Conservation (phyloP, 2,329 filamentous ascomycete genomes). For the Lecanicillium sp. region DNA sequence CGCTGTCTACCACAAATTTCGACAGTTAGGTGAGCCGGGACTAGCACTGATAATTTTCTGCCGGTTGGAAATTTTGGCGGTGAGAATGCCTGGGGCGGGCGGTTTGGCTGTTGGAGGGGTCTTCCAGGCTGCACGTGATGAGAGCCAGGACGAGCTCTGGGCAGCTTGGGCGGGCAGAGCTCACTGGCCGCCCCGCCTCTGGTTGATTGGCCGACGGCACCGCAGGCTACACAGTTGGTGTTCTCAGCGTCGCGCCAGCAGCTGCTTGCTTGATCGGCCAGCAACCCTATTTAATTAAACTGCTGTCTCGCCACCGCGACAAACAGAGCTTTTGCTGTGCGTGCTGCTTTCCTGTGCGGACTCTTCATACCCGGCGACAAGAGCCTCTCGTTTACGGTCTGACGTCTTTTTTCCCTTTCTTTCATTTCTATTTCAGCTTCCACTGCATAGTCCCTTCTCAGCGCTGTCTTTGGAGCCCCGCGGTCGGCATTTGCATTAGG, state of each 20-base stretch:
- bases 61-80: constrained; percentile 24
- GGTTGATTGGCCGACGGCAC: constrained; percentile 20
- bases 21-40: constrained; percentile 1
- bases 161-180: not conserved
- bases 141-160: not conserved
- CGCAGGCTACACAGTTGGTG: too few species aligned
- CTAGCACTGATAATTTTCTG: constrained; percentile 21
- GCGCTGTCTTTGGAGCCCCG: constrained; percentile 6
- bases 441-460: too few species aligned
- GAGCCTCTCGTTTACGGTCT: not conserved
- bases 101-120: too few species aligned
- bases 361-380: too few species aligned
- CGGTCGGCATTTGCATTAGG: constrained; percentile 8
- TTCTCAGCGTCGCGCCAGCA: not conserved
- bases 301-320: too few species aligned
- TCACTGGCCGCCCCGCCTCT: constrained; percentile 13
- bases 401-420: constrained; percentile 8
- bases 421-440: too few species aligned
- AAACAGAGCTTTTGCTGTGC: too few species aligned
- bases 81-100: constrained; percentile 12
- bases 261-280: not conserved
- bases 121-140: constrained; percentile 6
- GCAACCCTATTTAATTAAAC: too few species aligned
- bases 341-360: too few species aligned
- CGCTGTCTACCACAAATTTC: constrained; percentile 7